Evolutionary conservation across 371 early-diverging fungal species (phyloP).

Genomic region (Haplosporangium sp.): DNA sequence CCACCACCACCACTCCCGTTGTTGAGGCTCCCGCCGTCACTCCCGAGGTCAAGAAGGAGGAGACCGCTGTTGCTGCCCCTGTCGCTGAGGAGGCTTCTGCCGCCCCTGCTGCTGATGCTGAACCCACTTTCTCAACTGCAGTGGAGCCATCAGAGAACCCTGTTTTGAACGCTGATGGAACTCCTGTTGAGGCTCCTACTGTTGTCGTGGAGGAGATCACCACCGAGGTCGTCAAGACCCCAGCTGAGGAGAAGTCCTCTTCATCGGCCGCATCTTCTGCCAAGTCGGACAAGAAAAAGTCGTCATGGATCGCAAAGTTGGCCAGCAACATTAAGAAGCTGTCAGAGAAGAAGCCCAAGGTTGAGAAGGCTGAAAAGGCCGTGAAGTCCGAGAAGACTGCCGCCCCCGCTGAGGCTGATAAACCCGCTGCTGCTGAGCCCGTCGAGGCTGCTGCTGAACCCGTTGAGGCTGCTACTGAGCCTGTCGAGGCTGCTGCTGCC

Average conservation of each 20-base stretch:
- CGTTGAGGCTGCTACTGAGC: background rate
- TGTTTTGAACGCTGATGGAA: slow-evolving; percentile 9
- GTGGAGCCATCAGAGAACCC: slow-evolving; percentile 23
- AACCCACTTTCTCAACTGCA: slow-evolving; percentile 18
- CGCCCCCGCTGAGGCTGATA: slow-evolving; percentile 7
- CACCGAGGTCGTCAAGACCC: slow-evolving; percentile 25
- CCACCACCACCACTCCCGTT: slow-evolving; percentile 20
- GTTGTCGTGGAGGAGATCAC: slow-evolving; percentile 39
- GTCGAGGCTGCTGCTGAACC: slow-evolving; percentile 10
- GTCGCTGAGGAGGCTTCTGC: slow-evolving; percentile 5
- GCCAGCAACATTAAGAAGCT: slow-evolving; percentile 50
- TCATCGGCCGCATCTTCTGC: slow-evolving; percentile 12
- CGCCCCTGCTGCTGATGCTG: slow-evolving; percentile 17
- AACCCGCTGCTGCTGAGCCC: slow-evolving; percentile 15
- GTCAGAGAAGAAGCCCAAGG: slow-evolving; percentile 46
- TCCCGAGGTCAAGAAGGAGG: slow-evolving; percentile 2
- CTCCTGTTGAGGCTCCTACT: slow-evolving; percentile 20
- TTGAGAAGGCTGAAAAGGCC: slow-evolving; percentile 26
- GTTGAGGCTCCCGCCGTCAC: slow-evolving; percentile 4
- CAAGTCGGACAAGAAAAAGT: slow-evolving; percentile 49
- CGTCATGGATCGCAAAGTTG: slow-evolving; percentile 41
- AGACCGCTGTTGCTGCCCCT: slow-evolving; percentile 9
- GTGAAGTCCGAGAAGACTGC: slow-evolving; percentile 16
- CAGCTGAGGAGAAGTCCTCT: slow-evolving; percentile 27
- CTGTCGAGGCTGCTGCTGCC: slow-evolving; percentile 4